Conservation (phyloP, 257 asterid genomes). For the Solanum chilense region DNA sequence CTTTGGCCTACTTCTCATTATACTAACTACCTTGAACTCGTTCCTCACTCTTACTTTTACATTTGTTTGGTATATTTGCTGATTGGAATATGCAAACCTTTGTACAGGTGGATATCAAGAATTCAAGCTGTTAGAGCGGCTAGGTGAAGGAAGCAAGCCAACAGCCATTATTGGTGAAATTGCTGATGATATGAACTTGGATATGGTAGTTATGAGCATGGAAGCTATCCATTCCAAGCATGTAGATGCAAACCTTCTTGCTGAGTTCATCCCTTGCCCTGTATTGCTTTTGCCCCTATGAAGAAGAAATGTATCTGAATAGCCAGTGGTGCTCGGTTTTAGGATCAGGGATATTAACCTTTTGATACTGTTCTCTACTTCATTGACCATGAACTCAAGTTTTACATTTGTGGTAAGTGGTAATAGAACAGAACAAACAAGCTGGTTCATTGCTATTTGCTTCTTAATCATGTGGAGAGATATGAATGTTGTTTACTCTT, state of each 20-base stretch:
- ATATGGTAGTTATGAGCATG: conserved; percentile 92
- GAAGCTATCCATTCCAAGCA: conserved; percentile 95
- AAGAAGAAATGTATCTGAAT: not conserved
- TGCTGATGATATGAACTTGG: conserved; percentile 92
- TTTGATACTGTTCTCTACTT: not conserved
- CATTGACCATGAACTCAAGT: not conserved
- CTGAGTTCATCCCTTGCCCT: conserved; percentile 94
- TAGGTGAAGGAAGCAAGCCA: conserved; percentile 87
- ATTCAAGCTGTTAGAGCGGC: conserved; percentile 73
- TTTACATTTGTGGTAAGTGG: not conserved
- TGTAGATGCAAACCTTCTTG: conserved; percentile 90
- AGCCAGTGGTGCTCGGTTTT: not conserved
- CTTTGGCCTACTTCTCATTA: not conserved
- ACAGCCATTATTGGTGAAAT: conserved; percentile 95
- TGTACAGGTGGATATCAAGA: conserved; percentile 72
- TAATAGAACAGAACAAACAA: not conserved
- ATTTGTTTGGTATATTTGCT: not conserved
- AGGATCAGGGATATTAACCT: not conserved
- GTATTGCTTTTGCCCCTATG: conserved; percentile 75
- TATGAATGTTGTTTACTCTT: not conserved
- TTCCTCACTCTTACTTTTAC: not conserved
- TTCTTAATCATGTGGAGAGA: not conserved
- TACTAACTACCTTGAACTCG: not conserved
- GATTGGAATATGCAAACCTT: not conserved
- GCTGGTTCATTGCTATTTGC: not conserved